Percentiles rank a stretch among this genome's conserved stretches.
phyloP scores from a whole-genome alignment of 2,329 filamentous ascomycete genomes.

The Apiospora hydei region DNA sequence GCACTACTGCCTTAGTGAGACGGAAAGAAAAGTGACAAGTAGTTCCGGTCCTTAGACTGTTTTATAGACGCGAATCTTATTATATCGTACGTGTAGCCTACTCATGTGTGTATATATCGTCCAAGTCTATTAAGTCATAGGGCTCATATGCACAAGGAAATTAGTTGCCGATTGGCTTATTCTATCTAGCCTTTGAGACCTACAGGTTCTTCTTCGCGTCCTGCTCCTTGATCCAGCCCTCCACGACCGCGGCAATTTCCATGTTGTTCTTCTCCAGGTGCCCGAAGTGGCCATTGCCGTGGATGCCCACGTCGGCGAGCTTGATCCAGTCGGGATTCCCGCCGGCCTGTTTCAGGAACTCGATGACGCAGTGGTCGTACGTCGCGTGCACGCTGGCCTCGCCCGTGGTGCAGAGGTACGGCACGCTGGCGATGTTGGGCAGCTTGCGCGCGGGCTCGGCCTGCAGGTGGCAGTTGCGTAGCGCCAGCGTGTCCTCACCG shows the following conservation, averaged over 20 bases:
- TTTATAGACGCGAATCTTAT: neutral
- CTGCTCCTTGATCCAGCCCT: slow-evolving; percentile 34
- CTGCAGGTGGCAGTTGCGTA: slow-evolving; percentile 40
- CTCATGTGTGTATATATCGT: too few relatives aligned
- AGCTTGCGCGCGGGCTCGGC: slow-evolving; percentile 45
- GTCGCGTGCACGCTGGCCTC: slow-evolving; percentile 59
- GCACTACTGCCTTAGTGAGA: neutral
- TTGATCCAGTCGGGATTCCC: slow-evolving; percentile 52
- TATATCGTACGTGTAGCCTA: neutral
- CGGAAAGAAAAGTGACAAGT: neutral
- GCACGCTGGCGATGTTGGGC: slow-evolving; percentile 52
- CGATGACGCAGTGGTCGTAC: slow-evolving; percentile 62
- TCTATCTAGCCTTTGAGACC: slow-evolving; percentile 11
- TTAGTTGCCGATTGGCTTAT: neutral
- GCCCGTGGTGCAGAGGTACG: slow-evolving; percentile 53
- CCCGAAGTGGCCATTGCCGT: slow-evolving; percentile 59
- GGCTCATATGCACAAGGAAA: neutral
- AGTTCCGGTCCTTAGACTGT: neutral
- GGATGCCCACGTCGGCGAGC: slow-evolving; percentile 52
- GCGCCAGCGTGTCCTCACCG: slow-evolving; percentile 33
- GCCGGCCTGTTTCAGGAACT: slow-evolving; percentile 56
- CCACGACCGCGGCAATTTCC: slow-evolving; percentile 71
- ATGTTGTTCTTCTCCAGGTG: slow-evolving; percentile 57
- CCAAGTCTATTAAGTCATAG: neutral
- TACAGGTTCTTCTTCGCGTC: slow-evolving; percentile 21